Evolutionary conservation across 2,329 filamentous ascomycete species (phyloP).

Genomic region (Blastomyces emzantsi): DNA sequence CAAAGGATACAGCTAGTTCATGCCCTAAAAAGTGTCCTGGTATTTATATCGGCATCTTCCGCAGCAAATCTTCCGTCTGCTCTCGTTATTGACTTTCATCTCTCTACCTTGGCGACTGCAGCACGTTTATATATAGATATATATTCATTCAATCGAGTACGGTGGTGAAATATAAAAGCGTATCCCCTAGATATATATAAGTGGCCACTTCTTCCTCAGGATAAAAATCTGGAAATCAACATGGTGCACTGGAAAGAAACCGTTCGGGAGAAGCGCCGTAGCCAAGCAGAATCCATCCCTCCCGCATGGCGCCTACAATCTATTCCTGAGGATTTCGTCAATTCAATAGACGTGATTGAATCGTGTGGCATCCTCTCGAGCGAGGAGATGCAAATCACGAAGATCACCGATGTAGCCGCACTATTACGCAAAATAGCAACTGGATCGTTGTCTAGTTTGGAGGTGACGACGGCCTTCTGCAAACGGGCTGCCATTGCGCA

Average conservation of each 20-base stretch:
- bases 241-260: slow-evolving; percentile 13
- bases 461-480: slow-evolving; percentile 22
- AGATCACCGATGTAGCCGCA: slow-evolving; percentile 8
- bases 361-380: slow-evolving; percentile 8
- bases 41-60: too few species aligned
- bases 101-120: too few species aligned
- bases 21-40: too few species aligned
- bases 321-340: slow-evolving; percentile 4
- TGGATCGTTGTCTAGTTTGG: slow-evolving; percentile 17
- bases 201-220: not conserved
- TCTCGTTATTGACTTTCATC: too few species aligned
- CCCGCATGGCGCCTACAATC: slow-evolving; percentile 10
- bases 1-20: too few species aligned
- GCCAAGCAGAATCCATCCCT: slow-evolving; percentile 11
- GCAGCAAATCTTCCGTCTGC: too few species aligned
- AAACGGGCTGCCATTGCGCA: slow-evolving; percentile 22
- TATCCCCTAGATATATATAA: not conserved
- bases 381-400: slow-evolving; percentile 11
- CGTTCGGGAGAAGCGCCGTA: slow-evolving; percentile 10
- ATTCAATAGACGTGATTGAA: slow-evolving; percentile 9
- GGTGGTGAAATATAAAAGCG: too few species aligned
- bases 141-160: too few species aligned
- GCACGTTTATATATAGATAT: too few species aligned
- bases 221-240: not conserved
- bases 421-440: slow-evolving; percentile 9